Base-by-base conservation (phyloP, 2,329 filamentous ascomycete species). In the Mycocentrospora acerina region DNA sequence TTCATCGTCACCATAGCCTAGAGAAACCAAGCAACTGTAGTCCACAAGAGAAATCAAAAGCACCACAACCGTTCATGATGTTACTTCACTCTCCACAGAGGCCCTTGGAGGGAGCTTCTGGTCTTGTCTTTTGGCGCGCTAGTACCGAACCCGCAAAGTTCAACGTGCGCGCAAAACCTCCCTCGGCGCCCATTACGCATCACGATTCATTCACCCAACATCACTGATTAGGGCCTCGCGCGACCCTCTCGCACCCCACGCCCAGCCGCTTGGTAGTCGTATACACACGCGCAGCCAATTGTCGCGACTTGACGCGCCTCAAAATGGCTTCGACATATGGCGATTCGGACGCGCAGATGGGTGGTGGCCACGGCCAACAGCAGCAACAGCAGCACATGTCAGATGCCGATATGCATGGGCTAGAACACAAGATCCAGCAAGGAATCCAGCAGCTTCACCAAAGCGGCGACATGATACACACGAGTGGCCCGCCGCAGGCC, bases 371-470 rank as follows among this genome's bases (percentile, higher is more conserved):
- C 17, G 59, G 57, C 33, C 42, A 55, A 28, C 62, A 65, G 31
- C 56, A 59, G 31, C 55, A 59, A 34, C 59, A 60, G 34, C 58
- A 60, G 29, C 50, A 60, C 28, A 33, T 58, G 46, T 55, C 57
- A 18, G 63, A 66, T 31, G 48, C 61, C 15, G 62, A 65, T 11
- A 37, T 63, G 12, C 19, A 22, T 22, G 19, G 19, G 19, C 19
- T 22, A 9, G 19, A 22, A 9, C 19, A 22, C 19, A 60, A 62
- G 29, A 46, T 68, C 19, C 60, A 63, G 36, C 60, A 68, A 32
- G 59, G 60, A 25, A 49, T 67, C 11, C 56, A 62, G 35, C 64
- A 67, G 37, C 52, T 68, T 32, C 57, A 58, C 19, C 52, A 62
- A 18, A 52, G 46, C 30, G 44, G 47, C 37, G 61, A 64, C 26